Conservation (phyloP, 1,284 basidiomycete genomes). For the Hypsizygus ulmarius region DNA sequence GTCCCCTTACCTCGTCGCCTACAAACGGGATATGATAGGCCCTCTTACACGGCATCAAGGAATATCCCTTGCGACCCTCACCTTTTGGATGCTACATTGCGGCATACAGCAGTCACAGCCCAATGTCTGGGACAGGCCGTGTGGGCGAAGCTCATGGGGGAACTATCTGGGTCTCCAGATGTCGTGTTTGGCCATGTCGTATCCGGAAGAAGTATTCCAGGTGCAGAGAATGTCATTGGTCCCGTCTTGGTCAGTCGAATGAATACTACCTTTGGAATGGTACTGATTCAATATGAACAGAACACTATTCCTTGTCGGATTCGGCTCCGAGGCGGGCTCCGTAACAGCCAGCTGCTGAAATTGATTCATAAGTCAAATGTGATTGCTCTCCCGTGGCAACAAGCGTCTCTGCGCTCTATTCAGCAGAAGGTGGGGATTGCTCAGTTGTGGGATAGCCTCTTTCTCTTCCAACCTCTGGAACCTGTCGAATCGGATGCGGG, state of each 20-base stretch:
- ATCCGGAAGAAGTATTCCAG: conserved; percentile 42
- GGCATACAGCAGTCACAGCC: conserved; percentile 21
- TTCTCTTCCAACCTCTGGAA: conserved; percentile 42
- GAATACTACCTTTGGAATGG: neutral
- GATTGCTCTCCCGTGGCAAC: conserved; percentile 44
- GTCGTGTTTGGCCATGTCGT: conserved; percentile 49
- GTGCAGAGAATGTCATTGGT: conserved; percentile 45
- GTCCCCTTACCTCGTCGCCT: conserved; percentile 11
- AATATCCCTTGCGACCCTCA: conserved; percentile 17
- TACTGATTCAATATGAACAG: conserved; percentile 24
- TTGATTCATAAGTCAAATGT: conserved; percentile 40
- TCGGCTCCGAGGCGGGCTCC: conserved; percentile 24
- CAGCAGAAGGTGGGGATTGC: conserved; percentile 35
- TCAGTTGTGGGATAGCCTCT: conserved; percentile 43
- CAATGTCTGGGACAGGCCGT: conserved; percentile 39
- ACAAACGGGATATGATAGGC: neutral
- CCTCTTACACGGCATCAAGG: conserved; percentile 13
- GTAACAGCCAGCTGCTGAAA: conserved; percentile 37
- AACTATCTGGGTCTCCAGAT: conserved; percentile 31
- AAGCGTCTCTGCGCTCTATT: conserved; percentile 44
- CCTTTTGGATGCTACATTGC: conserved; percentile 16
- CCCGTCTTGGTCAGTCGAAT: conserved; percentile 43
- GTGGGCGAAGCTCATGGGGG: conserved; percentile 41
- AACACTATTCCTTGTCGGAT: conserved; percentile 48
- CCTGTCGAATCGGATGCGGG: conserved; percentile 11